These are phyloP conservation scores for Lecanicillium sp. DNA, from an alignment of 2,329 filamentous ascomycete genomes.

Conservation along the genomic window DNA sequence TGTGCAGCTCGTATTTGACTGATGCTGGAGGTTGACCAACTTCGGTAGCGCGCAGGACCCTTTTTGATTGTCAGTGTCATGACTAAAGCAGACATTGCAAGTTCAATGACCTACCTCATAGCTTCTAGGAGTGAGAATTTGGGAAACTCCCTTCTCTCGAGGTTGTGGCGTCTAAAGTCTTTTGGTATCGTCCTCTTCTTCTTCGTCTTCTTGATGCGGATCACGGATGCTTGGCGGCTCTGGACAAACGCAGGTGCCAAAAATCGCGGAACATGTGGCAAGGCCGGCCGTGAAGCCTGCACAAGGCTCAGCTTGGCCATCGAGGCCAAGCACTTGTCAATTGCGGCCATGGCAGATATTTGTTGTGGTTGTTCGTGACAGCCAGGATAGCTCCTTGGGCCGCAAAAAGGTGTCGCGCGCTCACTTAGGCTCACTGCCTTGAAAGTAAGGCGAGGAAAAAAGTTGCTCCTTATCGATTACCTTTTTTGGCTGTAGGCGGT, in stretches of 20 bases:
- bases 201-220: slow-evolving; percentile 40
- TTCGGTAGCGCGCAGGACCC: slow-evolving; percentile 86
- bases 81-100: background rate
- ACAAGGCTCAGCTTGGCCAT: slow-evolving; percentile 42
- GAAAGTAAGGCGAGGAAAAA: too few species aligned
- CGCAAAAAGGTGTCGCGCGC: too few species aligned
- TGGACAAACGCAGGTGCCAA: slow-evolving; percentile 38
- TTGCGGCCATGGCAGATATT: slow-evolving; percentile 36
- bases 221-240: slow-evolving; percentile 30
- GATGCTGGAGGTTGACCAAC: slow-evolving; percentile 67
- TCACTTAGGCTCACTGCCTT: too few species aligned
- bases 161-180: slow-evolving; percentile 55
- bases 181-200: slow-evolving; percentile 57
- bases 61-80: slow-evolving; percentile 27
- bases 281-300: slow-evolving; percentile 31
- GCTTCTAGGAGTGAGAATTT: slow-evolving; percentile 84
- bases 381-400: background rate
- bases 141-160: slow-evolving; percentile 52
- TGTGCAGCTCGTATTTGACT: slow-evolving; percentile 80
- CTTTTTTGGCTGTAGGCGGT: background rate
- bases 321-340: slow-evolving; percentile 45
- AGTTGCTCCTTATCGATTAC: too few species aligned
- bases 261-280: slow-evolving; percentile 37
- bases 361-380: slow-evolving; percentile 8
- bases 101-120: slow-evolving; percentile 60